Percentiles rank a stretch among this genome's conserved stretches.
Conservation (phyloP, 805 yeast genomes). For the Jamesozyma piceae region DNA sequence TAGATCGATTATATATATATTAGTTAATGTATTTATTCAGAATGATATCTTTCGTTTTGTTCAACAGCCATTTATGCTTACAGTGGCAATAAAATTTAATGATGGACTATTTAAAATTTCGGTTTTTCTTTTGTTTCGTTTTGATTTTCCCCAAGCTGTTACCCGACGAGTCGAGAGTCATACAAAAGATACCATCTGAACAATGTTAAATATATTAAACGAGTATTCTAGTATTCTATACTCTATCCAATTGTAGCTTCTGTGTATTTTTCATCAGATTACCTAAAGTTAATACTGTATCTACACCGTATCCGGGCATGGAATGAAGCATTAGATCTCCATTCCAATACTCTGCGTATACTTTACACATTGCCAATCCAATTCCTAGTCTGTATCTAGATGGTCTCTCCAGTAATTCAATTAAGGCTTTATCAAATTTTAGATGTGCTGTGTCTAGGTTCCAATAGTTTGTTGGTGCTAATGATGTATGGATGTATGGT, state of each 20-base stretch:
- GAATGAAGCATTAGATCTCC: conserved; percentile 78
- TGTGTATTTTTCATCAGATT: conserved; percentile 64
- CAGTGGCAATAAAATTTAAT: neutral
- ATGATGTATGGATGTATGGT: conserved; percentile 33
- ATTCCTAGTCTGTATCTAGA: conserved; percentile 70
- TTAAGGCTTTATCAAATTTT: conserved; percentile 40
- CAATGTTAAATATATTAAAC: too few species aligned
- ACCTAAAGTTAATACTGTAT: conserved; percentile 69
- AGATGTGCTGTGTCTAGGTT: conserved; percentile 18
- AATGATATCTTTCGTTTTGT: too few species aligned
- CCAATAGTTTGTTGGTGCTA: conserved; percentile 27
- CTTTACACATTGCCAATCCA: conserved; percentile 86
- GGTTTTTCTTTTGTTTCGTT: too few species aligned
- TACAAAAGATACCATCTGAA: too few species aligned
- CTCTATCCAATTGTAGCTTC: conserved; percentile 62
- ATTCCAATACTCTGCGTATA: conserved; percentile 94
- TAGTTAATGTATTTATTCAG: neutral
- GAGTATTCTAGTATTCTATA: conserved; percentile 19
- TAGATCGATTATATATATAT: too few species aligned
- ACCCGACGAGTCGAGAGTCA: neutral
- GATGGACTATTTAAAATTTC: too few species aligned
- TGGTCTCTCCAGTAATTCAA: conserved; percentile 60
- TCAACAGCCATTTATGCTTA: neutral
- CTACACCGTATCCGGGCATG: conserved; percentile 86
- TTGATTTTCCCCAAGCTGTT: neutral